Base-by-base conservation (phyloP, 202 grass and related monocot species). In the Dendrocalamus latiflorus region DNA sequence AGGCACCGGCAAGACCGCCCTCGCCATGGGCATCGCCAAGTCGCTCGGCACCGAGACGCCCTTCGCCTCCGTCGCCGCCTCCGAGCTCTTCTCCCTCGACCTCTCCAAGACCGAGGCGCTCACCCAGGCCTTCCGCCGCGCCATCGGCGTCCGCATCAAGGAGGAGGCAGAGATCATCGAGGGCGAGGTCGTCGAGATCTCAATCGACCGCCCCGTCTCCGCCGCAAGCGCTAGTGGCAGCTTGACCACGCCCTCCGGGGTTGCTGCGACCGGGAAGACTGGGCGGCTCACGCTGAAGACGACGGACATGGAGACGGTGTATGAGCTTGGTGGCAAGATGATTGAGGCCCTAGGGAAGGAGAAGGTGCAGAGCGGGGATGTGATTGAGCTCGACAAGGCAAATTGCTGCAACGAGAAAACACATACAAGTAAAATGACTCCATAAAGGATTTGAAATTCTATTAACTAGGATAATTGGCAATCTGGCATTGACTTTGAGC, bases 131-230 rank as follows among this genome's bases (percentile, higher is more conserved):
- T 92, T 92, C 78, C 93, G 93, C 63, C 89, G 90, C 66, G 58
- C 95, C 18, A 95, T 98, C 51, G 95, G 93, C 74, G 95, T 95
- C 11, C 95, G 93, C 70, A 98, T 98, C 83, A 98, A 98, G 89
- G 93, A 95, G 88, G 95, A 98, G 74, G 89, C 91, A 2, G 95
- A 98, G 87, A 95, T 95, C 8, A 95, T 98, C 21, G 95, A 98
- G 81, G 95, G 95, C 10, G 95, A 98, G 90, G 95, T 98, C 25
- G 85, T 98, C 6, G 95, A 98, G 87, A 91, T 98, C 75, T 84
- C 92, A 9, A 91, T 98, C 17, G 95, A 98, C 74, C 92, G 92
- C 41, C 90, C 95, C 2, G 78, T 83, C 12, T 74, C 92, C 16
- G 72, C 50, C 3, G 75, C 76, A 4, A 75, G 82, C 10, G 38